Conservation (phyloP, 2,329 filamentous ascomycete genomes). For the Phialocephala subalpina region DNA sequence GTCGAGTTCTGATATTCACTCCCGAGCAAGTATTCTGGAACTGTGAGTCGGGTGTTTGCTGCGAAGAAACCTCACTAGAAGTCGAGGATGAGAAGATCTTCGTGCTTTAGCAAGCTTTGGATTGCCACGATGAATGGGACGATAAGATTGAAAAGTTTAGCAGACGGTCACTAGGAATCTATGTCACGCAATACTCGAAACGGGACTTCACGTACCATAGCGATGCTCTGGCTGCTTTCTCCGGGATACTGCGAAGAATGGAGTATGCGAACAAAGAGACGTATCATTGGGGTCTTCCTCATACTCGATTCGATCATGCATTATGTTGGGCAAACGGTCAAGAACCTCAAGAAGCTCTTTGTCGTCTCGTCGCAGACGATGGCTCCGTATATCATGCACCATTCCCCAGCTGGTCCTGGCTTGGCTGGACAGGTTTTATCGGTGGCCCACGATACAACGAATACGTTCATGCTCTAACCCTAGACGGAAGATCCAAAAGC, state of each 20-base stretch:
- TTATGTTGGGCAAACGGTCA: slow-evolving; percentile 1
- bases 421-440: slow-evolving; percentile 13
- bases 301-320: slow-evolving; percentile 14
- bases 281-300: slow-evolving; percentile 13
- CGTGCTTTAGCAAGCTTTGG: slow-evolving; percentile 5
- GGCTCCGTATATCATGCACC: background rate
- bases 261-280: slow-evolving; percentile 12
- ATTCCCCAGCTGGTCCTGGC: slow-evolving; percentile 17
- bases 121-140: slow-evolving; percentile 18
- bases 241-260: slow-evolving; percentile 14
- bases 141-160: slow-evolving; percentile 9
- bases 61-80: slow-evolving; percentile 6
- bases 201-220: slow-evolving; percentile 14
- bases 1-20: slow-evolving; percentile 28
- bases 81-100: background rate
- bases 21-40: slow-evolving; percentile 16
- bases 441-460: slow-evolving; percentile 8
- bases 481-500: background rate
- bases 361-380: slow-evolving; percentile 7
- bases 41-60: slow-evolving; percentile 7
- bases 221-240: slow-evolving; percentile 18
- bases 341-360: slow-evolving; percentile 6
- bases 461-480: background rate
- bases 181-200: slow-evolving; percentile 15
- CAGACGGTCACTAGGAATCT: slow-evolving; percentile 1